Evolutionary conservation across 805 yeast species (phyloP), one percentile per base, ranked within the genome.

Genomic region (Candida argentea): DNA sequence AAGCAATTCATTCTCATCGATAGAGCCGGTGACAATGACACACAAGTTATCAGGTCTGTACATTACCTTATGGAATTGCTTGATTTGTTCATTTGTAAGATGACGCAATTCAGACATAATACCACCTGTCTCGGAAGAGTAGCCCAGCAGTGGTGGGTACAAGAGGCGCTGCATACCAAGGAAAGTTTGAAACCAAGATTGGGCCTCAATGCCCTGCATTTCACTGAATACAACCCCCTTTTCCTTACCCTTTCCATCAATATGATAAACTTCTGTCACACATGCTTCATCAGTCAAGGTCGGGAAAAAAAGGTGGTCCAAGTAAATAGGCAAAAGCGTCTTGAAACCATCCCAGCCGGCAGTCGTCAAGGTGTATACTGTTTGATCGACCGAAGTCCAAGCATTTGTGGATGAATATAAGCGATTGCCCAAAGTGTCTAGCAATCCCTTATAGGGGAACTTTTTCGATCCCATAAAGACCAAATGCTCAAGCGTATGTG

Each of bases 281-380:
- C 94, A 91, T 0, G 94, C 94, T 29, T 76, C 83, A 46, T 86
- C 94, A 1, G 94, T 79, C 29, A 91, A 57, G 0, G 94, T 83
- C 2, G 98, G 96, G 41, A 75, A 52, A 25, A 86, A 51, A 14
- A 91, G 55, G 48, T 91, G 97, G 48, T 91, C 97, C 39, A 91
- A 55, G 49, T 89, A 91, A 3, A 86, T 77, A 0, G 98, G 97
- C 17, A 91, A 65, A 16, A 91, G 57, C 35, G 76, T 67, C 27
- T 70, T 72, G 55, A 91, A 91, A 1, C 96, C 97, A 32, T 83
- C 84, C 95, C 95, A 87, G 6, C 97, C 97, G 1, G 97, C 97
- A 21, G 94, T 76, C 6, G 80, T 70, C 31, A 91, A 61, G 2
- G 95, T 85, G 43, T 91, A 91, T 2, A 86, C 95, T 0, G 98